Percentiles rank a stretch among this genome's conserved stretches.
These are phyloP conservation scores for Curvularia sp. DNA, from an alignment of 2,329 filamentous ascomycete species.

Conservation along the genomic window DNA sequence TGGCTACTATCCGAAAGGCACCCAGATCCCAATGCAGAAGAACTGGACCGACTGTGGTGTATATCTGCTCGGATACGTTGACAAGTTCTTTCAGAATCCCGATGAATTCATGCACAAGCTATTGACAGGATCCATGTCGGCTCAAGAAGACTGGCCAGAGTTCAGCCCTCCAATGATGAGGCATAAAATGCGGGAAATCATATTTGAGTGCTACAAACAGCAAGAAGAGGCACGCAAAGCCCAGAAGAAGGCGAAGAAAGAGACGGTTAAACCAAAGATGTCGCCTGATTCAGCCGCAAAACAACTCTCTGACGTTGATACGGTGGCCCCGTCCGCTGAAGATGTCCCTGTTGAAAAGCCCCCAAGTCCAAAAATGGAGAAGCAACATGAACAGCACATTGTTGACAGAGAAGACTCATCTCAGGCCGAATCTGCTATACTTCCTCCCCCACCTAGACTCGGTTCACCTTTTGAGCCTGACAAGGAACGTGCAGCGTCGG, in stretches of 20 bases:
- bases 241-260: slow-evolving; percentile 27
- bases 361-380: neutral
- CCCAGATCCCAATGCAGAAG: slow-evolving; percentile 75
- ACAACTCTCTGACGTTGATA: neutral
- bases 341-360: neutral
- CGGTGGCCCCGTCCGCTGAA: neutral
- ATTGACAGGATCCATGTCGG: slow-evolving; percentile 69
- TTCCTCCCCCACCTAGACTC: slow-evolving; percentile 14
- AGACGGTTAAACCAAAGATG: neutral
- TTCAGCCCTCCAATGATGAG: slow-evolving; percentile 67
- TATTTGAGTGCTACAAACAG: slow-evolving; percentile 69
- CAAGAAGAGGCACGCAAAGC: slow-evolving; percentile 23
- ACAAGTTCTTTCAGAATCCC: slow-evolving; percentile 80
- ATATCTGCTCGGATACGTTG: slow-evolving; percentile 83
- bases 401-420: neutral
- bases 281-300: slow-evolving; percentile 2
- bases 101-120: slow-evolving; percentile 72
- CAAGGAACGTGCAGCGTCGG: neutral
- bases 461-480: slow-evolving; percentile 20
- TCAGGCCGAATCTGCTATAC: neutral
- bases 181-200: slow-evolving; percentile 67
- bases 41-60: slow-evolving; percentile 92
- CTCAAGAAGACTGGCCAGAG: slow-evolving; percentile 62
- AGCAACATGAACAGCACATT: neutral
- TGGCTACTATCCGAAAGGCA: slow-evolving; percentile 70